These are phyloP conservation scores for Lagenaria siceraria DNA, from an alignment of 306 rosid genomes.

Conservation along the genomic window DNA sequence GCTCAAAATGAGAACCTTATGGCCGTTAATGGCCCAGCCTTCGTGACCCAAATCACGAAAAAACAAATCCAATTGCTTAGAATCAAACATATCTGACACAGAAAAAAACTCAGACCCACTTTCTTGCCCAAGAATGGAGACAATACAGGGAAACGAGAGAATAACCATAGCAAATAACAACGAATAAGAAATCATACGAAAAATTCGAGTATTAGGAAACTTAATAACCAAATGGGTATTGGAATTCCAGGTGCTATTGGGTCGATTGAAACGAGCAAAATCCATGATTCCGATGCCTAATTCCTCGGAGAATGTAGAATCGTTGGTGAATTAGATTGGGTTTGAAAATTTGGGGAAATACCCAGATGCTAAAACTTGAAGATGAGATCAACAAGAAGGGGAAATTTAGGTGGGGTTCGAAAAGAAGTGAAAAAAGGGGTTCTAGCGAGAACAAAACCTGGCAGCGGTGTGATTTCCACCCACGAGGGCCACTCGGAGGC, in stretches of 20 bases:
- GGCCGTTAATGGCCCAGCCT: slow-evolving; percentile 28
- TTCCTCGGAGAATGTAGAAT: neutral
- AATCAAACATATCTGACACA: slow-evolving; percentile 8
- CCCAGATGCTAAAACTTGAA: slow-evolving; percentile 18
- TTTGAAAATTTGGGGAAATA: slow-evolving; percentile 7
- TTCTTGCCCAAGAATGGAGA: slow-evolving; percentile 14
- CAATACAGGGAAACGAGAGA: slow-evolving; percentile 31
- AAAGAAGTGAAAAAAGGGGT: neutral
- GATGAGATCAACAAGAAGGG: neutral
- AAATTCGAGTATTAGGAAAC: slow-evolving; percentile 33
- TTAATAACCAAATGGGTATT: slow-evolving; percentile 24
- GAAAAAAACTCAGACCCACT: slow-evolving; percentile 9
- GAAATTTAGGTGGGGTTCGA: neutral
- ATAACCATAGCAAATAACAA: slow-evolving; percentile 43
- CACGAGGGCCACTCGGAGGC: slow-evolving; percentile 40
- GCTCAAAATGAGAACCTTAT: slow-evolving; percentile 37
- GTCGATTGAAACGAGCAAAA: slow-evolving; percentile 8
- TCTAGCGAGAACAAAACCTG: slow-evolving; percentile 73
- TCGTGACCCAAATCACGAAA: slow-evolving; percentile 45
- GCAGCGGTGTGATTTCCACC: slow-evolving; percentile 90
- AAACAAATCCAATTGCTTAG: slow-evolving; percentile 27
- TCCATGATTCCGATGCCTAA: slow-evolving; percentile 8
- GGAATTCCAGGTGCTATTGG: slow-evolving; percentile 20
- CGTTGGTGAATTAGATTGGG: neutral
- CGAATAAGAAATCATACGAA: slow-evolving; percentile 43